phyloP scores from a whole-genome alignment of 225 moss, liverwort and hornwort species.

The Bryoerythrophyllum caledonicum region DNA sequence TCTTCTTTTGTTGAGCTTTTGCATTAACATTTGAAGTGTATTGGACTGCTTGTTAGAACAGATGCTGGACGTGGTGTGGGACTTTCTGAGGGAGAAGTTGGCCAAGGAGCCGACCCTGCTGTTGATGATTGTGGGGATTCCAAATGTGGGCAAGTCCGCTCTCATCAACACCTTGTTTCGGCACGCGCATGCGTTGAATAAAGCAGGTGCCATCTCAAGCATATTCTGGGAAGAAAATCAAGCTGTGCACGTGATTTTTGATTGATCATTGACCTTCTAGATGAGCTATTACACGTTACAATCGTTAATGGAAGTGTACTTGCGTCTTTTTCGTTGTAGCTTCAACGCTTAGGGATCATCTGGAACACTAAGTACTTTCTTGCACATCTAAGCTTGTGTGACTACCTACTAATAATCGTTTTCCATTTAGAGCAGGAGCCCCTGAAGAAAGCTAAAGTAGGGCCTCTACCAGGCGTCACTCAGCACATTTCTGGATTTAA shows the following conservation, averaged over 20 bases:
- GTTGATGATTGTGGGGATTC: slow-evolving; percentile 93
- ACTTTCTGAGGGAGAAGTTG: slow-evolving; percentile 65
- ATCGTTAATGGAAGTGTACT: neutral
- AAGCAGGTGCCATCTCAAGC: slow-evolving; percentile 58
- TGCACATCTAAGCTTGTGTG: slow-evolving; percentile 18
- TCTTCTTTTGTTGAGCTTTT: neutral
- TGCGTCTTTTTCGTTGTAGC: neutral
- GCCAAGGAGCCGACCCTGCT: slow-evolving; percentile 86
- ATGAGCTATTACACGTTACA: neutral
- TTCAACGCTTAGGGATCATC: neutral
- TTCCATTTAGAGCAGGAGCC: slow-evolving; percentile 92
- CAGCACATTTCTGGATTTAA: slow-evolving; percentile 94
- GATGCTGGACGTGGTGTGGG: slow-evolving; percentile 79
- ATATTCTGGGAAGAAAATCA: neutral
- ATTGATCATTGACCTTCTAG: neutral
- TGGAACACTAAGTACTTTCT: neutral
- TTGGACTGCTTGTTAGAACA: slow-evolving; percentile 29
- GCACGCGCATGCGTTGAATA: slow-evolving; percentile 48
- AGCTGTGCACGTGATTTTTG: neutral
- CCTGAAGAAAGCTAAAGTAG: slow-evolving; percentile 95
- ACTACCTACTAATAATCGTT: slow-evolving; percentile 31
- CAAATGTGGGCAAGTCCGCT: slow-evolving; percentile 98
- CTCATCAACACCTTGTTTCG: slow-evolving; percentile 83
- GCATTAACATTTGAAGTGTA: neutral
- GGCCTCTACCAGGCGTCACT: slow-evolving; percentile 94